phyloP scores from a whole-genome alignment of 1,139 yeast genomes.

The Kluyveromyces sp. region DNA sequence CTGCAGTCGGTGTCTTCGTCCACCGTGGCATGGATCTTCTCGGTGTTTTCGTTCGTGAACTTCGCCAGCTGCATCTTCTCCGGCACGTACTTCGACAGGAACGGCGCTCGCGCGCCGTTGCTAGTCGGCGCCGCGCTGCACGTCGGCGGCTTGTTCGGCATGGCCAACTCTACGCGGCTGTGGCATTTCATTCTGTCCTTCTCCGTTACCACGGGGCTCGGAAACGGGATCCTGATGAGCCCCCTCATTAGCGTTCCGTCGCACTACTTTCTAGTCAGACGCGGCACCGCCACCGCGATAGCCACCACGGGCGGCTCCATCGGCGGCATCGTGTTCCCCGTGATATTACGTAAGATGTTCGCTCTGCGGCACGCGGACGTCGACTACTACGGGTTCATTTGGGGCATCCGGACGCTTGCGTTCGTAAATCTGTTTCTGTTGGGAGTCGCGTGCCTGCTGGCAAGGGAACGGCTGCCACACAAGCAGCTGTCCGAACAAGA shows the following conservation, averaged over 20 bases:
- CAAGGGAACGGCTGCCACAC: constrained; percentile 37
- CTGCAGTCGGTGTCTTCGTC: constrained; percentile 41
- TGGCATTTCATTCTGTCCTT: constrained; percentile 55
- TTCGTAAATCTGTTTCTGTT: constrained; percentile 43
- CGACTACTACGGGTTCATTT: constrained; percentile 44
- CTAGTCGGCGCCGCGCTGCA: constrained; percentile 41
- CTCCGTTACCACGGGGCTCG: constrained; percentile 51
- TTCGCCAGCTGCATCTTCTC: constrained; percentile 52
- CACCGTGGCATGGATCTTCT: constrained; percentile 61
- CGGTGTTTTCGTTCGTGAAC: constrained; percentile 49
- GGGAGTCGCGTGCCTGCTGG: constrained; percentile 33
- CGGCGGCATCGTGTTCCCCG: constrained; percentile 59
- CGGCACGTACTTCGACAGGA: constrained; percentile 56
- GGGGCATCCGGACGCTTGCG: constrained; percentile 53
- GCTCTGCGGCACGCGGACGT: constrained; percentile 11
- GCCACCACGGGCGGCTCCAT: constrained; percentile 64
- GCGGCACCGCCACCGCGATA: constrained; percentile 56
- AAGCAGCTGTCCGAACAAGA: constrained; percentile 15
- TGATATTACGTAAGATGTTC: constrained; percentile 49
- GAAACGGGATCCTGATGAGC: constrained; percentile 50
- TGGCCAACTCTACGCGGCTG: constrained; percentile 47
- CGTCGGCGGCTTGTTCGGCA: constrained; percentile 46
- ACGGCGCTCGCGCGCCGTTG: constrained; percentile 47
- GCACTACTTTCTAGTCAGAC: constrained; percentile 52
- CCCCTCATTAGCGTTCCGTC: constrained; percentile 55